Evolutionary conservation across 192 early-diverging fungal genomes (phyloP), one percentile per base, ranked within the genome.

Genomic region (Umbelopsis isabellina): DNA sequence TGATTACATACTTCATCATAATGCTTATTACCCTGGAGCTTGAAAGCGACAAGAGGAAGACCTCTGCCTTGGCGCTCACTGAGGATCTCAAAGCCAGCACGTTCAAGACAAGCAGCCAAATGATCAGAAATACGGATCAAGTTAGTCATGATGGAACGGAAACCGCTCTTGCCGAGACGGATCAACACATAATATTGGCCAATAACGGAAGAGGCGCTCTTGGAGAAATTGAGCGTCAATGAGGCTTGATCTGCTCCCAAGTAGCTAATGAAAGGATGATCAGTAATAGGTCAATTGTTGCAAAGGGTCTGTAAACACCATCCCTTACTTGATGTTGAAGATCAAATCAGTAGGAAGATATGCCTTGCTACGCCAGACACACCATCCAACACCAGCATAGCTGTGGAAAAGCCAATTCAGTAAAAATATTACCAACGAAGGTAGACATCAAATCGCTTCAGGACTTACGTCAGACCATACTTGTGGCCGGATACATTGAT

Each of bases 401-500:
- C 66, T 72, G 64, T 68, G 37, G 37, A 51, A 51, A 10, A 25
- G 50, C 51, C 5, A 41, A 41, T 4, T 41, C 7, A 41, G 37
- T 41, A 4, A 41, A 6, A 41, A 6, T 41, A 10, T 6, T 4
- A 41, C 1, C 37, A 41, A 41, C 5, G 10, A 9, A 41, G 10
- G 10, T 41, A 9, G 37, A 10, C 5, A 4, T 9, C 37, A 41
- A 41, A 41, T 41, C 1, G 5, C 1, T 5, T 22, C 12, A 22
- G 15, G 12, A 66, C 65, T 21, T 47, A 37, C 44, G 87, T 84
- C 41, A 95, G 83, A n/a, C 93, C 93, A 81, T 85, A 95, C 76
- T 95, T 95, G 87, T 94, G 92, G 49, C 93, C 92, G 49, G 89
- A 91, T 21, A 86, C 86, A 74, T 93, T 94, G 79, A 95, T 95